phyloP scores from a whole-genome alignment of 1,284 basidiomycete genomes.

The Leccinum insolens region DNA sequence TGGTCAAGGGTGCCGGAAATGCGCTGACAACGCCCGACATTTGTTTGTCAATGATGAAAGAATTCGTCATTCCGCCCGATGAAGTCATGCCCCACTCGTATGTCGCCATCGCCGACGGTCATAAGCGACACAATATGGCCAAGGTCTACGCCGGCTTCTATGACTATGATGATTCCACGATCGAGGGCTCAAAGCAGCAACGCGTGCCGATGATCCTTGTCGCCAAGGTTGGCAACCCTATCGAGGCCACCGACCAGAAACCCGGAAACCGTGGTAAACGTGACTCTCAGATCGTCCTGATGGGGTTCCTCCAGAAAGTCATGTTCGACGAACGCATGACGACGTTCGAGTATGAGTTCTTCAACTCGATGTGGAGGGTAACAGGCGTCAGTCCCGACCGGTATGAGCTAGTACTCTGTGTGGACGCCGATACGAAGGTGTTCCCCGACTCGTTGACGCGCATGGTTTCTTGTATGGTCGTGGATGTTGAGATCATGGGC shows the following conservation, averaged over 20 bases:
- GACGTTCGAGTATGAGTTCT: constrained; percentile 99
- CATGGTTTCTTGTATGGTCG: constrained; percentile 94
- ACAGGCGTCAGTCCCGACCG: constrained; percentile 97
- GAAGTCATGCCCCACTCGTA: constrained; percentile 97
- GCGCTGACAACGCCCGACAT: constrained; percentile 92
- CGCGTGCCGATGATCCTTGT: constrained; percentile 95
- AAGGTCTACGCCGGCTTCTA: constrained; percentile 99
- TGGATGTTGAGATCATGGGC: constrained; percentile 98
- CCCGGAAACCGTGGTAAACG: constrained; percentile 99
- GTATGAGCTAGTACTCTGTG: constrained; percentile 95
- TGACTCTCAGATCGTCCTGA: constrained; percentile 96
- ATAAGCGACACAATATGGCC: constrained; percentile 99
- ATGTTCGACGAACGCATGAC: constrained; percentile 99
- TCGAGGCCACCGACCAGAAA: constrained; percentile 87
- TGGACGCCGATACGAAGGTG: constrained; percentile 98
- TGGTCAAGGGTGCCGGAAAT: constrained; percentile 96
- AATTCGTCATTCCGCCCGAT: constrained; percentile 80
- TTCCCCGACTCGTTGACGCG: constrained; percentile 93
- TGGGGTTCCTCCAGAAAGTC: constrained; percentile 98
- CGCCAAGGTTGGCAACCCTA: constrained; percentile 91
- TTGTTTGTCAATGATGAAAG: constrained; percentile 96
- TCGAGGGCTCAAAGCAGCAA: constrained; percentile 95
- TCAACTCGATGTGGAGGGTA: constrained; percentile 94
- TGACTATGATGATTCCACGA: constrained; percentile 90
- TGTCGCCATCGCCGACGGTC: constrained; percentile 97